phyloP scores from a whole-genome alignment of 192 early-diverging fungal genomes.

The Entomortierella lignicola region DNA sequence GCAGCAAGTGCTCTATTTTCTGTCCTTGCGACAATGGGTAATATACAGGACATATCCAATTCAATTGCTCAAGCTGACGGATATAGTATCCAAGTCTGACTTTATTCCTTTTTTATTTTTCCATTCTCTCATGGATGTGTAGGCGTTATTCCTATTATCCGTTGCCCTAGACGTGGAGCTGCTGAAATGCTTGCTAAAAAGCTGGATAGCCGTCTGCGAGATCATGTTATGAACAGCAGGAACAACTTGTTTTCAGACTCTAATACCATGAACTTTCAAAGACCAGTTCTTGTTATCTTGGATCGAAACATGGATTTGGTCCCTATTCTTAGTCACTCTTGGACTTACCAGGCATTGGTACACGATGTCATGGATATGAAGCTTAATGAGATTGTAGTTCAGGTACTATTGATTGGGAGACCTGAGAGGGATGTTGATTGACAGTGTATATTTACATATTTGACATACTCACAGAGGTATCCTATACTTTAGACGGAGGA shows the following conservation, averaged over 20 bases:
- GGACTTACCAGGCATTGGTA: constrained; percentile 97
- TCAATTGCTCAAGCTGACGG: too few relatives aligned
- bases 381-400: constrained; percentile 85
- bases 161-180: constrained; percentile 90
- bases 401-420: constrained; percentile 56
- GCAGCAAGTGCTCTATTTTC: constrained; percentile 90
- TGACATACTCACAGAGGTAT: background rate
- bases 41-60: background rate
- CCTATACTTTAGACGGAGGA: constrained; percentile 62
- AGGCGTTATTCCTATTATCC: constrained; percentile 90
- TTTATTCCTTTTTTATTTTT: too few relatives aligned
- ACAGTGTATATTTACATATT: background rate
- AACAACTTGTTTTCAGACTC: constrained; percentile 84
- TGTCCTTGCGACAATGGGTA: constrained; percentile 89
- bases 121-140: background rate
- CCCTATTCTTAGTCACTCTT: constrained; percentile 94
- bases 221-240: constrained; percentile 90
- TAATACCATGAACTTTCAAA: constrained; percentile 68
- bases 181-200: constrained; percentile 94
- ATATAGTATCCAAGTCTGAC: too few relatives aligned
- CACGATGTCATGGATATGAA: constrained; percentile 96
- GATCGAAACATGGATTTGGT: constrained; percentile 94
- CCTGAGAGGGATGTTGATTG: too few relatives aligned
- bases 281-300: constrained; percentile 89
- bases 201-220: constrained; percentile 89